phyloP scores from a whole-genome alignment of 257 asterid species.

The Nyctanthes arbortristis region DNA sequence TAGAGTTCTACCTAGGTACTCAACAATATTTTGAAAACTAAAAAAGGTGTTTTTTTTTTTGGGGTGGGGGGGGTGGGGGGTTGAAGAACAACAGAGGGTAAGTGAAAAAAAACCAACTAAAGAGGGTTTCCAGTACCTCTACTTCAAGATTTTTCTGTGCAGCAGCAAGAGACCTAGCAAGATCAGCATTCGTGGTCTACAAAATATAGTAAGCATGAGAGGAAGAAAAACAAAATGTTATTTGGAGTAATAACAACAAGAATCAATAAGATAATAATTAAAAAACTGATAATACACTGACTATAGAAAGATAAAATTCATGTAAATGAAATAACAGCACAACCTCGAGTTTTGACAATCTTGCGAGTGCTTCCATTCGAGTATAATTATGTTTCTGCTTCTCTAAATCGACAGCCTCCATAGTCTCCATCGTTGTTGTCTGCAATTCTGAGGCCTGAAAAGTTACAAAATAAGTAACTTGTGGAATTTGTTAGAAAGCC shows the following conservation, averaged over 20 bases:
- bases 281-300: not conserved
- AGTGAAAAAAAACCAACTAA: conserved; percentile 12
- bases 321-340: conserved; percentile 15
- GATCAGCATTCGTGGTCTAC: conserved; percentile 89
- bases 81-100: no score
- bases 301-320: conserved; percentile 15
- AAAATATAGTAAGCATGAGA: conserved; percentile 23
- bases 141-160: conserved; percentile 75
- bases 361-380: conserved; percentile 84
- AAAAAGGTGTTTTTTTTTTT: no score
- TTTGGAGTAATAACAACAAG: not conserved
- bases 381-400: conserved; percentile 92
- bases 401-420: conserved; percentile 97
- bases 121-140: conserved; percentile 59
- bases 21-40: no score
- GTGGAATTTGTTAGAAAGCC: conserved; percentile 14
- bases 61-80: no score
- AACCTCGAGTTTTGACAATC: conserved; percentile 85
- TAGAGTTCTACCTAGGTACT: conserved; percentile 16
- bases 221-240: conserved; percentile 5
- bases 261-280: not conserved
- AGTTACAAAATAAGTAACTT: conserved; percentile 14
- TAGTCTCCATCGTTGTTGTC: conserved; percentile 85
- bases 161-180: conserved; percentile 79
- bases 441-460: conserved; percentile 88